Base-by-base conservation (phyloP, 352 stramenopile species). In the Globisporangium iwayamae region DNA sequence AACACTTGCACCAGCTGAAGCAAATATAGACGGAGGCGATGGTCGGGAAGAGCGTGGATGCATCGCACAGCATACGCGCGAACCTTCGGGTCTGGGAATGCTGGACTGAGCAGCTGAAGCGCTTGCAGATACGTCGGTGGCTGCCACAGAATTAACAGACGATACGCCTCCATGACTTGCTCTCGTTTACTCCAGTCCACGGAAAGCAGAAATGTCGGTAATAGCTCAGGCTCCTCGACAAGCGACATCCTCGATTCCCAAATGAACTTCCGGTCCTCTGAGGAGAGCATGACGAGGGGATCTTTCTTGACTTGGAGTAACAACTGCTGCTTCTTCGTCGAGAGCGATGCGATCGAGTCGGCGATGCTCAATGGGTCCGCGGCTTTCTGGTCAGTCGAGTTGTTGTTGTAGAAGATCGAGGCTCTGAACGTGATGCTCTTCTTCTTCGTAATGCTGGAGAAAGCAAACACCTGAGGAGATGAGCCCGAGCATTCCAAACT, bases 51-150 rank as follows among this genome's bases (percentile, higher is more conserved):
- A 2, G 75, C 76, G 50, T 97, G 83, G 62, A 98, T 89, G 63
- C 85, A 96, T 2, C 89, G 85, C 47, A 98, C 93, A 18, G 93
- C 93, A 58, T 96, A 96, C 1, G 92, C 91, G n/a, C 93, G 85
- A 9, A 98, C 89, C 72, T 97, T 96, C 0, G 93, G 92, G 61
- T 98, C 92, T 14, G 90, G 79, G 61, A 91, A 96, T 14, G 89
- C 68, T 11, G 78, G 76, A 60, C 86, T 95, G 1, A 98, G 70
- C 22, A 98, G 68, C 64, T 97, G 90, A 16, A 98, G 81, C 2
- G 91, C 90, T 62, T 94, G 81, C 9, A 95, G 57, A 50, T 91
- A 93, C 1, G 84, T 92, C 10, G 87, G 85, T 20, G 84, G 82
- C 3, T 75, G 76, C 91, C 90, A 97, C 5, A 81, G 62, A 43